Conservation (phyloP, 352 stramenopile species). For the Globisporangium spiculum region DNA sequence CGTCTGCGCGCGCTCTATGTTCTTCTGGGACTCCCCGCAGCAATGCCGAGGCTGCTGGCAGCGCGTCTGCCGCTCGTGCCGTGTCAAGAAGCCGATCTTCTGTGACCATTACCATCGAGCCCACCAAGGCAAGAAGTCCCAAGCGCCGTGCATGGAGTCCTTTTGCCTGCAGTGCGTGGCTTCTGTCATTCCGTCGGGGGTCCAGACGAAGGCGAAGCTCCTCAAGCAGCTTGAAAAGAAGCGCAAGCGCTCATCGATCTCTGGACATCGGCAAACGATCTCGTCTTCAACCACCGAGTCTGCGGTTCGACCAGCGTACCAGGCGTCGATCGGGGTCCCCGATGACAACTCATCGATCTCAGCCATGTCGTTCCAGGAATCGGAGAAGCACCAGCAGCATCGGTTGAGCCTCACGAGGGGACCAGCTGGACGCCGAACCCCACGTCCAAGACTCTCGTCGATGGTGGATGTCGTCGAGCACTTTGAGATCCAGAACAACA, state of each 20-base stretch:
- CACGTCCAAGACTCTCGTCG: constrained; percentile 20
- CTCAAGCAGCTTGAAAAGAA: constrained; percentile 67
- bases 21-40: constrained; percentile 61
- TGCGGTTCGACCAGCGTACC: constrained; percentile 23
- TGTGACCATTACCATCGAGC: constrained; percentile 58
- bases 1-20: constrained; percentile 52
- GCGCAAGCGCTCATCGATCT: constrained; percentile 32
- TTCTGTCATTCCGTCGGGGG: constrained; percentile 55
- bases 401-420: constrained; percentile 44
- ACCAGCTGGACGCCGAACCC: constrained; percentile 4
- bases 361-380: constrained; percentile 61
- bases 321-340: constrained; percentile 49
- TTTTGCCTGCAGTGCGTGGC: constrained; percentile 76
- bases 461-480: constrained; percentile 68
- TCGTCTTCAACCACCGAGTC: constrained; percentile 24
- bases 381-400: constrained; percentile 65
- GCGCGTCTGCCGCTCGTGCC: constrained; percentile 59
- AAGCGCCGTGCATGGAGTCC: constrained; percentile 59
- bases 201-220: constrained; percentile 65
- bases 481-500: constrained; percentile 33
- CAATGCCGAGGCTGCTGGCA: constrained; percentile 68
- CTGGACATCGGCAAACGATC: constrained; percentile 34
- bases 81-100: constrained; percentile 71
- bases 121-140: constrained; percentile 22
- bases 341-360: constrained; percentile 63